Base-by-base conservation (phyloP, 2,329 filamentous ascomycete genomes). In the Curvularia lunata region DNA sequence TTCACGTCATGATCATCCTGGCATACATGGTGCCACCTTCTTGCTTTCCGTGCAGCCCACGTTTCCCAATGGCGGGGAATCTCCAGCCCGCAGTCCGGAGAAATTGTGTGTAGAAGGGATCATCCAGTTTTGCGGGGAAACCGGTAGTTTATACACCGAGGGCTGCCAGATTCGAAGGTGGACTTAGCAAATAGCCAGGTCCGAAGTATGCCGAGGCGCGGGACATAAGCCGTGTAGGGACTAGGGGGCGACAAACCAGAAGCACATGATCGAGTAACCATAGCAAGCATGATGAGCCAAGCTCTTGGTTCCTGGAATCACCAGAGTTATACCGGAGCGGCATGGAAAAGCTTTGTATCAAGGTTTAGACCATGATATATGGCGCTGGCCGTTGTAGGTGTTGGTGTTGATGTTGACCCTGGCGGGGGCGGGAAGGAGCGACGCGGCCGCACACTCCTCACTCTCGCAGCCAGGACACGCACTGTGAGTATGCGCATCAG, bases 41-140 rank as follows among this genome's bases (percentile, higher is more conserved):
- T 34, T 51, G 21, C 40, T 21, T 34, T 30, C 27, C 34, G 23
- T 25, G 23, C 7, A 51, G 46, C 28, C 34, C 28, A 47, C 41
- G 46, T 47, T 45, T 49, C 41, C 34, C 34, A 56, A 58, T 58
- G 51, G 58, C 54, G 58, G 58, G 53, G 58, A 58, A 61, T 54
- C 43, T 54, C 41, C n/a, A 51, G 25, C 19, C 54, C 58, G 50
- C 37, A 46, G 25, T 40, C 50, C 54, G 58, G 58, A 61, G 54
- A 48, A 61, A 61, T 48, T 45, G 50, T 46, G 50, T 54, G 32
- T 37, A 34, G 25, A 25, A 58, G 34, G 19, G 58, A 52, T 58
- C 41, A 18, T 46, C 54, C 30, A 37, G 16, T 53, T 21, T 54
- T 61, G 58, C 58, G 58, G 58, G 58, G 58, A 48, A 61, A 18